Evolutionary conservation across 2,329 filamentous ascomycete species (phyloP).

Genomic region (Akanthomyces uredinophilus): DNA sequence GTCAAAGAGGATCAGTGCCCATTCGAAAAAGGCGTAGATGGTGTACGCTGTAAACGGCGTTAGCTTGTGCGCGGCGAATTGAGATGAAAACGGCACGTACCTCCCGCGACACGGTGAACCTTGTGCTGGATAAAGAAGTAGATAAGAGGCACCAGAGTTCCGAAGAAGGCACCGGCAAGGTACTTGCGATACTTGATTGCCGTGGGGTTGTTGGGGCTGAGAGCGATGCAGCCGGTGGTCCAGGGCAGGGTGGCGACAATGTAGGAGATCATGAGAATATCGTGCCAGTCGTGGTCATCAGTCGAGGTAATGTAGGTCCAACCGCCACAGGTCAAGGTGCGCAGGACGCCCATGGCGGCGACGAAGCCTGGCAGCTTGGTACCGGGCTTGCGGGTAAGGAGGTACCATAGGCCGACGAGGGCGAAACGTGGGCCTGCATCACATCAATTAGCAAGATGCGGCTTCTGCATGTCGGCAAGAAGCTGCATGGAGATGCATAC

Average conservation of each 20-base stretch:
- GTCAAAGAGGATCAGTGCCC: slow-evolving; percentile 90
- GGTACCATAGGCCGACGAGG: slow-evolving; percentile 86
- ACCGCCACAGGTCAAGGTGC: slow-evolving; percentile 89
- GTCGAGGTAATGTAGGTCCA: slow-evolving; percentile 99
- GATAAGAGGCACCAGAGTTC: slow-evolving; percentile 79
- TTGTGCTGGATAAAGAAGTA: slow-evolving; percentile 99
- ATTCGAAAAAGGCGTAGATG: slow-evolving; percentile 96
- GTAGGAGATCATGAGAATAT: slow-evolving; percentile 99
- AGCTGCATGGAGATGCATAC: slow-evolving; percentile 38
- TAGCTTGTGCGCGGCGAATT: slow-evolving; percentile 1
- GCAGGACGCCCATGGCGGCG: slow-evolving; percentile 72
- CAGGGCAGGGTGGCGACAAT: slow-evolving; percentile 90
- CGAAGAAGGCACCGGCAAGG: slow-evolving; percentile 79
- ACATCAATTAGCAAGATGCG: not conserved
- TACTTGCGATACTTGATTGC: slow-evolving; percentile 88
- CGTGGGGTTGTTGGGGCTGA: slow-evolving; percentile 78
- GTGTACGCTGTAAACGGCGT: slow-evolving; percentile 69
- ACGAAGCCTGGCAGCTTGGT: slow-evolving; percentile 75
- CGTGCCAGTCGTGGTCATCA: slow-evolving; percentile 97
- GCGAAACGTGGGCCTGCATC: slow-evolving; percentile 75
- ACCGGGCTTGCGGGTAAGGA: slow-evolving; percentile 74
- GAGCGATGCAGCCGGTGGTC: slow-evolving; percentile 82
- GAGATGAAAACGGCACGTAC: slow-evolving; percentile 48
- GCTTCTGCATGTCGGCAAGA: not conserved
- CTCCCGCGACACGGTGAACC: slow-evolving; percentile 86